phyloP scores from a whole-genome alignment of 805 yeast species.

The Yarrowia sp. region DNA sequence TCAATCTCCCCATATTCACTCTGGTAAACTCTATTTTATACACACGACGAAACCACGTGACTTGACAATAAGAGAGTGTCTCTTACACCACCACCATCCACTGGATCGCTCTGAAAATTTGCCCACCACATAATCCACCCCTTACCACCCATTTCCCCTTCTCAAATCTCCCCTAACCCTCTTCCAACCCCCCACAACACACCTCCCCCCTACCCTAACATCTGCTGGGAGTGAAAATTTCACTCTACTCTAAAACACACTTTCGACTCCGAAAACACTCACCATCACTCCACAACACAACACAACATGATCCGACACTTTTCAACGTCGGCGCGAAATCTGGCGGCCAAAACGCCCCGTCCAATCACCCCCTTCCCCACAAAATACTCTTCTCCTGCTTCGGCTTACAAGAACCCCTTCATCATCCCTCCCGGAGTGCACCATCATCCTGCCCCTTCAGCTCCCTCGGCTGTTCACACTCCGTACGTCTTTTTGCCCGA shows the following conservation, averaged over 20 bases:
- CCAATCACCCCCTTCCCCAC: conserved; percentile 47
- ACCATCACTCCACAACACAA: neutral
- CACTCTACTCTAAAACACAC: neutral
- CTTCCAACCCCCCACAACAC: no score
- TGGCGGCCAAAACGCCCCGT: conserved; percentile 22
- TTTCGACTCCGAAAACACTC: neutral
- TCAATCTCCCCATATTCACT: neutral
- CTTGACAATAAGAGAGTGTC: neutral
- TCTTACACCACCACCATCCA: no score
- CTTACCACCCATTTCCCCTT: no score
- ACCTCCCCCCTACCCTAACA: neutral
- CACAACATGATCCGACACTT: conserved; percentile 20
- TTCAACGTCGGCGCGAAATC: conserved; percentile 9
- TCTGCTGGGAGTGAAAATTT: neutral
- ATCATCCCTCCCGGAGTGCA: conserved; percentile 58
- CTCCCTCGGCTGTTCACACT: conserved; percentile 54
- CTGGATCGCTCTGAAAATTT: no score
- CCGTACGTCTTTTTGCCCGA: conserved; percentile 69
- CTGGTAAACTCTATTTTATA: neutral
- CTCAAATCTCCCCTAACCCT: no score
- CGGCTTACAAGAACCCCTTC: conserved; percentile 65
- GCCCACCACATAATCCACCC: no score
- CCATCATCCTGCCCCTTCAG: conserved; percentile 62
- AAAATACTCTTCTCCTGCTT: conserved; percentile 57
- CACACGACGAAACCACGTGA: neutral